Conservation (phyloP, 2,329 filamentous ascomycete genomes). For the Pseudogymnoascus sp. region DNA sequence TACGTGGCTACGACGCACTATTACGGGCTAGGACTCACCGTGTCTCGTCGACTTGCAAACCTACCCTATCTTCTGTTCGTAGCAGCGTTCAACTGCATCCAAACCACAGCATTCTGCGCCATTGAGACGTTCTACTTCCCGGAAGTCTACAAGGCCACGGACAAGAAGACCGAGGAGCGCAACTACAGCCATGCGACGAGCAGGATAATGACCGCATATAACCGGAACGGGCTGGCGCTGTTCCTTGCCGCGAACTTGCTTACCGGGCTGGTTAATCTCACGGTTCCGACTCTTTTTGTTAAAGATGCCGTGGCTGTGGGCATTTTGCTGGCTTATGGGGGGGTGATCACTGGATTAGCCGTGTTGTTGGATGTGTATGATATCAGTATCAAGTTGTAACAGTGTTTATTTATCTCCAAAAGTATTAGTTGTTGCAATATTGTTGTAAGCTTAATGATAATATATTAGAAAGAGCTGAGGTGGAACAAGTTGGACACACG, state of each 20-base stretch:
- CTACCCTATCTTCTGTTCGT: conserved; percentile 92
- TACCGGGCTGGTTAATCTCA: conserved; percentile 85
- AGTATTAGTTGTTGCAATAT: not conserved
- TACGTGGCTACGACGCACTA: conserved; percentile 66
- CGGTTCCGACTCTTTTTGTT: conserved; percentile 72
- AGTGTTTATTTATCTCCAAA: not conserved
- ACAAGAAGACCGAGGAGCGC: conserved; percentile 53
- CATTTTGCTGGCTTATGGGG: conserved; percentile 69
- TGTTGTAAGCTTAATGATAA: not conserved
- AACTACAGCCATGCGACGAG: conserved; percentile 68
- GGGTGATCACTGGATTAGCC: conserved; percentile 60
- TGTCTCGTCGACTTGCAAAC: conserved; percentile 87
- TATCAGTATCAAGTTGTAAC: conserved; percentile 64
- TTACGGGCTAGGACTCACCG: conserved; percentile 66
- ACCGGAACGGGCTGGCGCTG: conserved; percentile 77
- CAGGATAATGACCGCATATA: conserved; percentile 73
- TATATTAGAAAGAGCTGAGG: not conserved
- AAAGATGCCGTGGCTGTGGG: conserved; percentile 60
- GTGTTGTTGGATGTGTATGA: conserved; percentile 58
- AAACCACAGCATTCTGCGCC: conserved; percentile 70
- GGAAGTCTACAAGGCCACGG: conserved; percentile 53
- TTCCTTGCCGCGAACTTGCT: conserved; percentile 86
- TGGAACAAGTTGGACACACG: not conserved
- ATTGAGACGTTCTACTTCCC: conserved; percentile 78
- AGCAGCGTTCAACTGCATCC: conserved; percentile 80